These are phyloP conservation scores for Cladosporium colombiae DNA, from an alignment of 2,329 filamentous ascomycete genomes.

Conservation along the genomic window DNA sequence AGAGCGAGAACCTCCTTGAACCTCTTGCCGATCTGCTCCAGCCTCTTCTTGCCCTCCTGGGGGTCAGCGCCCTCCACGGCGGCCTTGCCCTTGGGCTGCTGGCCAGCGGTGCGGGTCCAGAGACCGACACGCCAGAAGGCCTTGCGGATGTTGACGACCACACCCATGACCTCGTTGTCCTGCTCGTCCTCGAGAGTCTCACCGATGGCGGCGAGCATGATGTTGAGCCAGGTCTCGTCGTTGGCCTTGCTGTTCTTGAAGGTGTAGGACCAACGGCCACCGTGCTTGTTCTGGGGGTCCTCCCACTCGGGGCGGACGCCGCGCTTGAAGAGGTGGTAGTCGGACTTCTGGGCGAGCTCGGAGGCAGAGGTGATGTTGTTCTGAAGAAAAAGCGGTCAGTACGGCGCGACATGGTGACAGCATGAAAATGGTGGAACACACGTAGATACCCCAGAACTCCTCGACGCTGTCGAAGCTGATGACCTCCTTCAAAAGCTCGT, in stretches of 20 bases:
- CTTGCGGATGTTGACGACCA: constrained; percentile 98
- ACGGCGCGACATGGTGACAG: neutral
- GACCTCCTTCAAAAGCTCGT: constrained; percentile 95
- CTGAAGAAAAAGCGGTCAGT: constrained; percentile 49
- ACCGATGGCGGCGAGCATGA: constrained; percentile 94
- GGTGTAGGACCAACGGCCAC: constrained; percentile 97
- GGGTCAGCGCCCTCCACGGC: constrained; percentile 30
- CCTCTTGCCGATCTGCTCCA: constrained; percentile 78
- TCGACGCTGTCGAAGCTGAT: constrained; percentile 98
- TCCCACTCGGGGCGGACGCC: constrained; percentile 98
- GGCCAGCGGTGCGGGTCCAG: constrained; percentile 90
- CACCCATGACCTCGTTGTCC: constrained; percentile 97
- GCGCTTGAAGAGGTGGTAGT: constrained; percentile 99
- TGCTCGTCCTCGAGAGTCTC: constrained; percentile 95
- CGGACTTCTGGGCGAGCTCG: constrained; percentile 93
- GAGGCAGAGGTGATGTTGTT: constrained; percentile 98
- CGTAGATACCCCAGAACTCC: constrained; percentile 99
- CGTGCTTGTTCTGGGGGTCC: constrained; percentile 97
- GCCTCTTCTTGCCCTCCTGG: constrained; percentile 82
- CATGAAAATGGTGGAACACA: constrained; percentile 53
- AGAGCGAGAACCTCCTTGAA: constrained; percentile 94
- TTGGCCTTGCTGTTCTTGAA: constrained; percentile 95
- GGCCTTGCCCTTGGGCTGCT: constrained; percentile 72
- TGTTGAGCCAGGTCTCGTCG: constrained; percentile 97
- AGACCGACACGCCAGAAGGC: constrained; percentile 96